phyloP scores from a whole-genome alignment of 1,284 basidiomycete genomes.

The Ustilago curta region DNA sequence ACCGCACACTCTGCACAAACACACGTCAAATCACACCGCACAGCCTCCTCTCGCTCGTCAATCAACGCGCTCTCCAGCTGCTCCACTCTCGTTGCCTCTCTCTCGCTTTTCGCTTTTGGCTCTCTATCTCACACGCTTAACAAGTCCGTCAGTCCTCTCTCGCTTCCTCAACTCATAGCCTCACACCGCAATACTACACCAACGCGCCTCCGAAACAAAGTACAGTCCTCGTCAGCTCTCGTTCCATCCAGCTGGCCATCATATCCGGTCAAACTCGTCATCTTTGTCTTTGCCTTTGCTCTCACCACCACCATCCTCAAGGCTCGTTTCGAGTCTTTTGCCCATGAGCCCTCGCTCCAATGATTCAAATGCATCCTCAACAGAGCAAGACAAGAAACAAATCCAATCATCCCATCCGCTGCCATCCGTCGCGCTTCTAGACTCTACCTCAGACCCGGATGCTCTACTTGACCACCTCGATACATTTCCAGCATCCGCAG shows the following conservation, averaged over 20 bases:
- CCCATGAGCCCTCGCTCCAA: slow-evolving; percentile 42
- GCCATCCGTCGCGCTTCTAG: slow-evolving; percentile 1
- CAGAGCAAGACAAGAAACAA: slow-evolving; percentile 44
- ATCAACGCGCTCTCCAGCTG: slow-evolving; percentile 5
- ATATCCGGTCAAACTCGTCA: not conserved
- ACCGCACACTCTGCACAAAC: not conserved
- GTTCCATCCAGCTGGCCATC: not conserved
- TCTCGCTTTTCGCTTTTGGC: not conserved
- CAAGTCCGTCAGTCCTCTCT: not conserved
- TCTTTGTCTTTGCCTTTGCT: not conserved
- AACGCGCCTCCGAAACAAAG: not conserved
- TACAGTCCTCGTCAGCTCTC: not conserved
- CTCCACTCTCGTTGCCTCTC: slow-evolving; percentile 3
- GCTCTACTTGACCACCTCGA: not conserved
- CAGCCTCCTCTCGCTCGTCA: not conserved
- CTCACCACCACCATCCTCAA: not conserved
- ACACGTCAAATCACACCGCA: not conserved
- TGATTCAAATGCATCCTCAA: slow-evolving; percentile 24
- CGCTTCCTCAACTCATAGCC: not conserved
- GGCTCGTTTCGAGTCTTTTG: slow-evolving; percentile 13
- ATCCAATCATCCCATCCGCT: slow-evolving; percentile 2
- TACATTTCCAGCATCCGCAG: not conserved
- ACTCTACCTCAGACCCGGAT: not conserved
- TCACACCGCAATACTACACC: not conserved
- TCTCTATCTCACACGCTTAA: not conserved